Evolutionary conservation across 345 rosid genomes (phyloP).

Genomic region (Eucalyptus lansdowneana): DNA sequence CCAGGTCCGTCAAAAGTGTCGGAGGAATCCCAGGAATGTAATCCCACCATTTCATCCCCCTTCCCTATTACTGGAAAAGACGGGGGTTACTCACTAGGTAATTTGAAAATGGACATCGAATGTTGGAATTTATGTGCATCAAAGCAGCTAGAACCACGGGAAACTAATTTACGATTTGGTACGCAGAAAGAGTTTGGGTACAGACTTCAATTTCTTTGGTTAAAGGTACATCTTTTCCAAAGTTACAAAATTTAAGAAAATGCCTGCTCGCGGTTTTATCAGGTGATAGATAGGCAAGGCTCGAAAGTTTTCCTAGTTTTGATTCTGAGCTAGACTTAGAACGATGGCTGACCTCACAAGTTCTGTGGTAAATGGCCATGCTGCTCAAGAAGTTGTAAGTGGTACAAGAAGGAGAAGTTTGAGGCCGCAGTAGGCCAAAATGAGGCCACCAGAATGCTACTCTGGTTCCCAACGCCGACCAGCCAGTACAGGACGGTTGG

Average conservation of each 20-base stretch:
- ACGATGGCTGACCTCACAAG: conserved; percentile 3
- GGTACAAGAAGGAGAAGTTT: conserved; percentile 22
- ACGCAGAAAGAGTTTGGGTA: neutral
- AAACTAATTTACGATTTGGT: neutral
- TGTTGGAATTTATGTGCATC: neutral
- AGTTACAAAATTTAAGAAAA: neutral
- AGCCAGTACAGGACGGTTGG: too few species aligned
- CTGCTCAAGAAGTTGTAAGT: conserved; percentile 4
- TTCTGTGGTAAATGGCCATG: conserved; percentile 4
- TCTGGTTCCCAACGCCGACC: conserved; percentile 6
- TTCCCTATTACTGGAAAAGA: neutral
- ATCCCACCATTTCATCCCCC: neutral
- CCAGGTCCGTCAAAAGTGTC: neutral
- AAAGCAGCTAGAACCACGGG: neutral
- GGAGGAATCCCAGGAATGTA: neutral
- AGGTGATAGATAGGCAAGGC: neutral
- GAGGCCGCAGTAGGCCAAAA: too few species aligned
- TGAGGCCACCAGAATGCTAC: neutral
- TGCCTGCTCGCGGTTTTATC: neutral
- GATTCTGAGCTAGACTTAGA: neutral
- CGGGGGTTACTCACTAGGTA: neutral
- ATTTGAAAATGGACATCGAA: neutral
- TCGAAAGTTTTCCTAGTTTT: neutral
- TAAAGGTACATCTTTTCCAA: neutral
- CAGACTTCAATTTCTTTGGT: neutral